These are phyloP conservation scores for Cryptococcus floricola DNA, from an alignment of 1,284 basidiomycete species.

Conservation along the genomic window DNA sequence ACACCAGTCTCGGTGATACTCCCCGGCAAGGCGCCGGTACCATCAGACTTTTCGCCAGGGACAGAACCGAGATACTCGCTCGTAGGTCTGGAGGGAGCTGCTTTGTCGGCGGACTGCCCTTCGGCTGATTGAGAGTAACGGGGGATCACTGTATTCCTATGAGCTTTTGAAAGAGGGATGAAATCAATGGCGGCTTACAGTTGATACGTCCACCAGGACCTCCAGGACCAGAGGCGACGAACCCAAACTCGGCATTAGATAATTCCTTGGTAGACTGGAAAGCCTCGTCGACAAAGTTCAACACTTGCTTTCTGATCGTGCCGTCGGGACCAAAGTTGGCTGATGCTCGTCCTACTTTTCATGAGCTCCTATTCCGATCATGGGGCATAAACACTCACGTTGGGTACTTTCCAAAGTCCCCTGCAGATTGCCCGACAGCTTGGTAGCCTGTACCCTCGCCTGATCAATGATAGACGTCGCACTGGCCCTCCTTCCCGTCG, in stretches of 20 bases:
- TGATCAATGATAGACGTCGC: conserved; percentile 21
- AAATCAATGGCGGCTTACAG: too few species aligned
- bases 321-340: conserved; percentile 14
- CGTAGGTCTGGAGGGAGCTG: conserved; percentile 21
- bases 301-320: conserved; percentile 9
- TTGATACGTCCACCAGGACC: background rate
- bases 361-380: background rate
- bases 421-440: conserved; percentile 13
- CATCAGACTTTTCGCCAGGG: conserved; percentile 35
- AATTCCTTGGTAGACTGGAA: background rate
- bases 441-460: conserved; percentile 19
- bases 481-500: conserved; percentile 11
- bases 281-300: conserved; percentile 3
- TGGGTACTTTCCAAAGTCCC: conserved; percentile 15
- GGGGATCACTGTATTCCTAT: too few species aligned
- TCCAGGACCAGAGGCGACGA: background rate
- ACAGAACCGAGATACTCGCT: conserved; percentile 31
- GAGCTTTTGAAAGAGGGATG: background rate
- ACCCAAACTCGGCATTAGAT: background rate
- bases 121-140: too few species aligned
- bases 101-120: too few species aligned
- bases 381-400: conserved; percentile 3
- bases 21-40: conserved; percentile 51
- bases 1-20: conserved; percentile 46
- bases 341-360: conserved; percentile 12